A percentile compares a stretch with the other conserved stretches of the same genome.
These are phyloP conservation scores for Hevea brasiliensis DNA, from an alignment of 345 rosid species.

Conservation along the genomic window DNA sequence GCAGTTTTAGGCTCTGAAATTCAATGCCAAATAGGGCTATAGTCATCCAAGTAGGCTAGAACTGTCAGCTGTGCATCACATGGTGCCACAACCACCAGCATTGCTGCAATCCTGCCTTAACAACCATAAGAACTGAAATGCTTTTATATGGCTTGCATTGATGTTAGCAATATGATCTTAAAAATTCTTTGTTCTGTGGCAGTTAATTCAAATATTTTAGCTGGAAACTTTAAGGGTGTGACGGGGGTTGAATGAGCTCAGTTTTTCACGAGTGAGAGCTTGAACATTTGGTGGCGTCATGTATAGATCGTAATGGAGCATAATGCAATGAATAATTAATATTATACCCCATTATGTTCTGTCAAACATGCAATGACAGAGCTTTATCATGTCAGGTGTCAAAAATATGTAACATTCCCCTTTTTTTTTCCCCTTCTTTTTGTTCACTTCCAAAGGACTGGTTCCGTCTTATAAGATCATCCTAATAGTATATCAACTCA, in stretches of 20 bases:
- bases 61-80: background rate
- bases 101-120: background rate
- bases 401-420: background rate
- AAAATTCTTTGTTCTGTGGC: background rate
- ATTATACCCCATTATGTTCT: background rate
- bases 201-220: background rate
- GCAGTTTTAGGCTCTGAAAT: no score
- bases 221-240: background rate
- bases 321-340: background rate
- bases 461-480: background rate
- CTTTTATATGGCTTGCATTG: background rate
- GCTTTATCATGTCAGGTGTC: constrained; percentile 6
- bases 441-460: background rate
- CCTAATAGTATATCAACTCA: constrained; percentile 16
- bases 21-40: no score
- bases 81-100: background rate
- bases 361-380: background rate
- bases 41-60: background rate
- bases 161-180: constrained; percentile 6
- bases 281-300: background rate
- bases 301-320: background rate
- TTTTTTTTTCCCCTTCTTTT: background rate
- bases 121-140: background rate
- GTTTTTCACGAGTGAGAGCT: background rate
- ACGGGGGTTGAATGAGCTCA: background rate